Evolutionary conservation across 768 basidiomycete species (phyloP), one percentile per base, ranked within the genome.

Genomic region (Collybia mongolica): DNA sequence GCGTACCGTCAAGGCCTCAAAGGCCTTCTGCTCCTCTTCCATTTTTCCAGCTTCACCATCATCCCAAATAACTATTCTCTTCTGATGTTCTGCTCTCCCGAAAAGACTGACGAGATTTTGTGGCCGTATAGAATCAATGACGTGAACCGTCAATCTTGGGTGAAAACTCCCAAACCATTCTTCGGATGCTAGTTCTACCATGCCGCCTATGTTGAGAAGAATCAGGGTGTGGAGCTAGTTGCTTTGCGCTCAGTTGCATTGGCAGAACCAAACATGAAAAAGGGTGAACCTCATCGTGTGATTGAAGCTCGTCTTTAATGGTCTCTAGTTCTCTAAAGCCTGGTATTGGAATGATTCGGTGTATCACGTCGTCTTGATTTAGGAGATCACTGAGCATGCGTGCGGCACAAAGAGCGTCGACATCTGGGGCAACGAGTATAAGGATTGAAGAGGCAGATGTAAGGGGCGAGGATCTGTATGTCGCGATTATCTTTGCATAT

Each of bases 111-210:
- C 76, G 60, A 98, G 73, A 67, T 94, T 93, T 62, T 90, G 83
- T 15, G 97, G 97, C 45, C 97, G 81, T 17, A 86, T 82, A 2
- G 96, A 93, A 69, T 99, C 97, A 70, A 99, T 90, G 59, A 98
- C 85, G 72, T 99, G 97, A 37, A 98, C 79, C 2, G 78, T 83
- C 47, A 92, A 74, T 19, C 74, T 72, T 3, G 72, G 58, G 42
- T 73, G 66, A 59, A 90, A 88, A 35, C 82, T 82, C 44, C 90
- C 91, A 62, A 93, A 88, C 86, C 88, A 88, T 39, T 79, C 77
- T 2, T 75, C 61, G 4, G 85, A 79, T 7, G 90, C 80, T 4
- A 99, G 77, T 54, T 97, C 93, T 28, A 91, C 79, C 40, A 94
- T 82, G 1, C 87, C 84, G 36, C 97, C 97, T 73, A 99, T 90